phyloP scores from a whole-genome alignment of 1,284 basidiomycete species.

The Schizopora paradoxa region DNA sequence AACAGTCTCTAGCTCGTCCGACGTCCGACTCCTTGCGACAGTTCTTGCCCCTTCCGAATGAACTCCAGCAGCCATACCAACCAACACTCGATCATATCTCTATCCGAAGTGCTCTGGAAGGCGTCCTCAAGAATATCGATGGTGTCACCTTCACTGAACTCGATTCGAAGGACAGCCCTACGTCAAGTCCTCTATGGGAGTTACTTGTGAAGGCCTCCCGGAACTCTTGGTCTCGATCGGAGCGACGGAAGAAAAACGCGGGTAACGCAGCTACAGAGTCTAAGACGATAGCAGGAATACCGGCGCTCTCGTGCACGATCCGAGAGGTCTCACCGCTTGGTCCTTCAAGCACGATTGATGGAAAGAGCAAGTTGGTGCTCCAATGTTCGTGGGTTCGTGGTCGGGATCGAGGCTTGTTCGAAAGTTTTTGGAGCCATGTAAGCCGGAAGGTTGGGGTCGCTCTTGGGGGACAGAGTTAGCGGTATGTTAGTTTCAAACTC shows the following conservation, averaged over 20 bases:
- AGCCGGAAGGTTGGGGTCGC: constrained; percentile 31
- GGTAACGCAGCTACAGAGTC: constrained; percentile 3
- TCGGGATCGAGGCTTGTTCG: constrained; percentile 51
- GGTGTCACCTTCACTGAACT: constrained; percentile 24
- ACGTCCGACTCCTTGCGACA: constrained; percentile 37
- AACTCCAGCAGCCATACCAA: constrained; percentile 36
- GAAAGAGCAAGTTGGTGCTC: constrained; percentile 25
- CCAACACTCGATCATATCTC: constrained; percentile 21
- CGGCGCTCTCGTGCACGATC: background rate
- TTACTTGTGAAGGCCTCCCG: constrained; percentile 39
- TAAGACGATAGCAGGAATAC: background rate
- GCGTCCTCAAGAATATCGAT: constrained; percentile 32
- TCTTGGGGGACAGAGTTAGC: too few relatives aligned
- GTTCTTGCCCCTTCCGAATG: constrained; percentile 54
- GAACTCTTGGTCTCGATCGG: constrained; percentile 75
- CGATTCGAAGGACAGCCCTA: constrained; percentile 11
- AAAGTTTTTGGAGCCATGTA: constrained; percentile 64
- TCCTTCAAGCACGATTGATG: constrained; percentile 13
- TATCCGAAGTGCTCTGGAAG: background rate
- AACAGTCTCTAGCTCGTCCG: constrained; percentile 49
- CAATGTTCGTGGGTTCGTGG: constrained; percentile 64
- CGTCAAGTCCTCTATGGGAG: constrained; percentile 1
- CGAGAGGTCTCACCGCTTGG: constrained; percentile 4
- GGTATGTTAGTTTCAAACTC: too few relatives aligned
- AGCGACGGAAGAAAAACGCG: constrained; percentile 38